Percentiles rank a stretch among this genome's conserved stretches.
Conservation (phyloP, 1,284 basidiomycete genomes). For the Ustilago vetiveriae region DNA sequence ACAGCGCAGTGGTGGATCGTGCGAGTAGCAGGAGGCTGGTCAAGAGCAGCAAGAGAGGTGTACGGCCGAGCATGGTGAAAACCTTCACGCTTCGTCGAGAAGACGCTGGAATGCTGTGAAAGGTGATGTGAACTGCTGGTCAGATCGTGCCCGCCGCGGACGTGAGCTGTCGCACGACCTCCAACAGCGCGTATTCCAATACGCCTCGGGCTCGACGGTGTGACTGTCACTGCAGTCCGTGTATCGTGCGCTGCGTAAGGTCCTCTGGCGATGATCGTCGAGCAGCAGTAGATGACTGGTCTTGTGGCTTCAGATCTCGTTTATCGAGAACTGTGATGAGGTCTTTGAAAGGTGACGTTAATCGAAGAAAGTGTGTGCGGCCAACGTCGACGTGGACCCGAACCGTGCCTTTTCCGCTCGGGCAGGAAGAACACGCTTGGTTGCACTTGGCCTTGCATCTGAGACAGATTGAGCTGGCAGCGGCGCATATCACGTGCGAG, state of each 20-base stretch:
- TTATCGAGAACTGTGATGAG: background rate
- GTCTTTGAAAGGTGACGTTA: slow-evolving; percentile 9
- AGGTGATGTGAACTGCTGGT: no score
- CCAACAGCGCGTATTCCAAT: no score
- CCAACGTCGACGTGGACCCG: slow-evolving; percentile 30
- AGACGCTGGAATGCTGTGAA: no score
- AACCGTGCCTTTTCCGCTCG: slow-evolving; percentile 17
- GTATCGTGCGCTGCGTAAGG: background rate
- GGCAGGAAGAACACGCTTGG: slow-evolving; percentile 18
- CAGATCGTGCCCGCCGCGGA: no score
- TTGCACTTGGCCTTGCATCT: background rate
- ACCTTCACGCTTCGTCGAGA: background rate
- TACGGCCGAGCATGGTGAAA: slow-evolving; percentile 19
- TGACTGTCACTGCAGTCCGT: background rate
- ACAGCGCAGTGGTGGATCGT: slow-evolving; percentile 55
- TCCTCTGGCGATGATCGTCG: background rate
- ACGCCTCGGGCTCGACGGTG: background rate
- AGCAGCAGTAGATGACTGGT: no score
- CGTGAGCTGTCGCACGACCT: slow-evolving; percentile 2
- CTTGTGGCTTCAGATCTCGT: no score
- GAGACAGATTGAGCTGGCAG: slow-evolving; percentile 30
- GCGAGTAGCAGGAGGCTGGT: slow-evolving; percentile 16
- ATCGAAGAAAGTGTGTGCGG: background rate
- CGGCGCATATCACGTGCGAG: slow-evolving; percentile 15
- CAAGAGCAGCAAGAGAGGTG: slow-evolving; percentile 7